A percentile compares a stretch with the other conserved stretches of the same genome.
These are phyloP conservation scores for Ceratobasidium theobromae DNA, from an alignment of 1,284 basidiomycete species.

Conservation along the genomic window DNA sequence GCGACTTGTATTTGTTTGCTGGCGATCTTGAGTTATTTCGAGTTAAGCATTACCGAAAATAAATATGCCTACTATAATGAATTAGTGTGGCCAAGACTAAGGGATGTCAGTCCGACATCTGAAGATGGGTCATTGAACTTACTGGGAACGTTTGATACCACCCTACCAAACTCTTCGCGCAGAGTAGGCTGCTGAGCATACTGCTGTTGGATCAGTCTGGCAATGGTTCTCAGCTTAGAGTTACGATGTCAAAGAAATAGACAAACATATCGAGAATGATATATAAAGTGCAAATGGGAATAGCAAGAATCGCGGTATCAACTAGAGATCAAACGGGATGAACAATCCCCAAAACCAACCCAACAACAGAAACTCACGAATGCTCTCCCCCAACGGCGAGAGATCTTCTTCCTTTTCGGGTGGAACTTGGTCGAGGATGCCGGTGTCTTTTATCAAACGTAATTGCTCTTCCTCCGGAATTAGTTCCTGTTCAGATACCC, in stretches of 20 bases:
- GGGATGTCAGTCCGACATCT: background rate
- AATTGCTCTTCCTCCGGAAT: constrained; percentile 20
- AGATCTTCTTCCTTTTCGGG: background rate
- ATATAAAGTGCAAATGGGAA: constrained; percentile 8
- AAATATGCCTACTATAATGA: constrained; percentile 8
- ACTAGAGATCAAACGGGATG: background rate
- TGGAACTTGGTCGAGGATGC: background rate
- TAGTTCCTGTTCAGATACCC: background rate
- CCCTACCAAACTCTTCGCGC: constrained; percentile 3
- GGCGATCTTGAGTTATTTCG: background rate
- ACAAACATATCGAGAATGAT: constrained; percentile 18
- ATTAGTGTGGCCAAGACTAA: constrained; percentile 1
- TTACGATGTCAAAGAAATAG: background rate
- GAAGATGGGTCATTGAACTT: background rate
- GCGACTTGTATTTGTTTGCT: constrained; percentile 26
- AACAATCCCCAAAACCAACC: background rate
- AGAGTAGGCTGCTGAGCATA: constrained; percentile 25
- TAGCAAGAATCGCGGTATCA: constrained; percentile 19
- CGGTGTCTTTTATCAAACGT: constrained; percentile 21
- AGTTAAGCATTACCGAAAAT: background rate
- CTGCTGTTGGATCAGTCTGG: constrained; percentile 18
- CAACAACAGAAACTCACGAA: background rate
- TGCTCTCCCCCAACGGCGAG: background rate
- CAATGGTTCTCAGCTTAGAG: background rate
- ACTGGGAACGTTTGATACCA: constrained; percentile 15